Conservation (phyloP, 2,329 filamentous ascomycete genomes). For the Rutstroemia sp. region DNA sequence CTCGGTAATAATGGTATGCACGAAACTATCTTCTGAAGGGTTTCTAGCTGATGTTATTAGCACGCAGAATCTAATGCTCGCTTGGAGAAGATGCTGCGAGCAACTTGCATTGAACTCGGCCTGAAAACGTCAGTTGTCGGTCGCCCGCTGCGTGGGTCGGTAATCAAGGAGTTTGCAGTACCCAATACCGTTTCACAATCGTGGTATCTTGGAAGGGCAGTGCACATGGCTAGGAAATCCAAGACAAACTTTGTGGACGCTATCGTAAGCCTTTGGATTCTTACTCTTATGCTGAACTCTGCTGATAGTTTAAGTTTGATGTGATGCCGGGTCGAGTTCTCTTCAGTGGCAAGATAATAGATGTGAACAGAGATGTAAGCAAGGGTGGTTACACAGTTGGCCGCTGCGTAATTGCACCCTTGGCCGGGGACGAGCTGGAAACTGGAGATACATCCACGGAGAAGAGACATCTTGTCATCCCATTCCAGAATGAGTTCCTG, state of each 20-base stretch:
- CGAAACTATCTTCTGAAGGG: no score
- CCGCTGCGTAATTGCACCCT: no score
- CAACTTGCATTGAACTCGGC: slow-evolving; percentile 27
- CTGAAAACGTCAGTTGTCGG: no score
- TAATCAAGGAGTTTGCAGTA: slow-evolving; percentile 42
- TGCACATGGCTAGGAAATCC: slow-evolving; percentile 18
- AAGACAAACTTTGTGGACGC: no score
- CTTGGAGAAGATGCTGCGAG: slow-evolving; percentile 36
- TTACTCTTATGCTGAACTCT: slow-evolving; percentile 7
- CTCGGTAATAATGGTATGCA: slow-evolving; percentile 24
- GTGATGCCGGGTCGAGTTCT: slow-evolving; percentile 70
- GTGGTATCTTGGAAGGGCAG: slow-evolving; percentile 32
- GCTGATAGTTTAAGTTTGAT: slow-evolving; percentile 48
- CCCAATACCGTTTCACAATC: slow-evolving; percentile 47
- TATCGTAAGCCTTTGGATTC: no score
- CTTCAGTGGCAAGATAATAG: slow-evolving; percentile 29
- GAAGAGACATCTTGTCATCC: slow-evolving; percentile 38
- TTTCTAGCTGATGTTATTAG: no score
- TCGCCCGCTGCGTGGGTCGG: slow-evolving; percentile 23
- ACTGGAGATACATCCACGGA: not conserved
- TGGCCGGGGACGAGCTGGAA: no score
- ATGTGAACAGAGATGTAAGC: slow-evolving; percentile 14
- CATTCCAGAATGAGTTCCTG: slow-evolving; percentile 48
- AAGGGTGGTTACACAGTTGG: no score
- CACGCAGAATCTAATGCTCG: not conserved